Evolutionary conservation across 2,329 filamentous ascomycete species (phyloP), one percentile per base, ranked within the genome.

Genomic region (Aspergillus melleus): DNA sequence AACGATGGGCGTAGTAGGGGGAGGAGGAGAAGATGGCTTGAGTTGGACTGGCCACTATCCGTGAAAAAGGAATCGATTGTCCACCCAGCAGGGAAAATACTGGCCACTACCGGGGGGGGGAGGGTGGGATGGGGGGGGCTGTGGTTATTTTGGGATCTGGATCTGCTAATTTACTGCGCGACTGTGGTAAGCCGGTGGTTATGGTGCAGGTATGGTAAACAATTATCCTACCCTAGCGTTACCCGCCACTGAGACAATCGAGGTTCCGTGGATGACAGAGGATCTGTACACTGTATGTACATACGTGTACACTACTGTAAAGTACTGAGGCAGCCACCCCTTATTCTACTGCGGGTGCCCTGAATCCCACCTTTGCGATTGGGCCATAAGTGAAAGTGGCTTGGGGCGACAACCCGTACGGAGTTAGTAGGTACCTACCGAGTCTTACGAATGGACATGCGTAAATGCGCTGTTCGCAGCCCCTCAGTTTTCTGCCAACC

Each of bases 61-160:
- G 60, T 66, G 61, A 68, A 69, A 68, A 69, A 61, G 64, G 66
- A 64, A 69, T 63, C 54, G 66, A 69, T 69, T 68, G 65, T 55
- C 66, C 63, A 58, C 52, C 59, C 55, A 61, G 57, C 59, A 68
- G 61, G 65, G 64, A 69, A 70, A 68, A 68, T 65, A 62, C 66
- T 68, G 64, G 64, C 56, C 47, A 61, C 54, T 47, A 52, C 32
- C 46, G 58, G 61, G 61, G 58, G 61, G 61, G 67, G 62, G 62
- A 29, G 64, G 59, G 53, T 42, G 44, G 46, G 26, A 29, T 36
- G 58, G 58, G 58, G 62, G 62, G 59, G 59, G 52, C 59, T 59
- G 67, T 68, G 66, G 65, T 69, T 71, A 72, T 72, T 72, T 72
- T 71, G 68, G 68, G 68, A 64, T 62, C 62, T 63, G 61, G 58